Base-by-base conservation (phyloP, 139 green algal genomes). In the Chlamydomonas incerta region DNA sequence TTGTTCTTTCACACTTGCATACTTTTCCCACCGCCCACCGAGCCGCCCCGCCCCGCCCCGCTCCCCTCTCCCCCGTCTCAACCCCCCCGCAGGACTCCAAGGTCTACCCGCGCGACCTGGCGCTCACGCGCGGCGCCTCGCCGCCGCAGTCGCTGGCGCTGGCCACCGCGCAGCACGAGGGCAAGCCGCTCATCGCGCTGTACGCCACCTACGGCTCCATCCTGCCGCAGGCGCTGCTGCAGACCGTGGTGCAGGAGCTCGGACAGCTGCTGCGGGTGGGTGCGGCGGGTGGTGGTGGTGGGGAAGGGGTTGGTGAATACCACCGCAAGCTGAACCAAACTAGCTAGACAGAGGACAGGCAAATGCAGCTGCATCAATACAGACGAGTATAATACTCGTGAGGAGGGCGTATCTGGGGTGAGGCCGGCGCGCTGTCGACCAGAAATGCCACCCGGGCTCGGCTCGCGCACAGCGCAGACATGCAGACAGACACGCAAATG, bases 161-260 rank as follows among this genome's bases (percentile, higher is more conserved):
- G n/a, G 65, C 79, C 4, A 63, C 79, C 67, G 62, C 31, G 18
- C n/a, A 23, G n/a, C 47, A 76, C 21, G 65, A 34, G 41, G 79
- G 79, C 21, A 21, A 31, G 33, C 79, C 79, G 26, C 79, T 85
- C 47, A 66, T 85, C 47, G 79, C 79, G 58, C 47, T 85, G 66
- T 85, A 85, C 79, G 79, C 79, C 63, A 85, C 79, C 3, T 75
- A 85, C 79, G 28, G 75, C 79, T 46, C 21, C 37, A 33, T 76
- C 0, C 79, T 85, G n/a, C 79, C 79, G 21, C 79, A 75, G 66
- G 79, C 65, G 60, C 79, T 85, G 79, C 79, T 84, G 77, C 77
- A 84, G 77, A 52, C n/a, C 29, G 77, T 74, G 63, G 77, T 84
- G 60, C 77, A 84, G 77, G 77, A 84, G 77, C 77, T 84, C 63